phyloP scores from a whole-genome alignment of 83 land plant genomes.

The Picea mariana region DNA sequence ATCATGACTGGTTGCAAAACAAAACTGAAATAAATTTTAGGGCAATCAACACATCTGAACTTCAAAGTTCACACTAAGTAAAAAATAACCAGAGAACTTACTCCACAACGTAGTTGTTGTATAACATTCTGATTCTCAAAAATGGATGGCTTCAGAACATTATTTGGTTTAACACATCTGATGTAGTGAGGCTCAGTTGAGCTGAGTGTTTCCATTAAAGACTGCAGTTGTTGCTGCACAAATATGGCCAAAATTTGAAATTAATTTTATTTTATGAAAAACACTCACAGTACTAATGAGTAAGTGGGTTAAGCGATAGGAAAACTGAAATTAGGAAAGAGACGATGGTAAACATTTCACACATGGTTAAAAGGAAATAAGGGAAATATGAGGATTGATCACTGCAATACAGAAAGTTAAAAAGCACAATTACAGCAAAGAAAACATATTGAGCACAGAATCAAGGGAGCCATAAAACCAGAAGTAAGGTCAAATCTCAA shows the following conservation, averaged over 20 bases:
- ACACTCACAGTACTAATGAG: background rate
- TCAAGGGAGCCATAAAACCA: too few species aligned
- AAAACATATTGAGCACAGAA: too few species aligned
- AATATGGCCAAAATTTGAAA: background rate
- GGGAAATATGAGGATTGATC: too few species aligned
- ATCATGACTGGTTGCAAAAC: conserved; percentile 3
- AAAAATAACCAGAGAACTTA: conserved; percentile 30
- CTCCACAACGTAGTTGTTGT: conserved; percentile 93
- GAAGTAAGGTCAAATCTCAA: too few species aligned
- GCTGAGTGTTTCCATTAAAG: conserved; percentile 84
- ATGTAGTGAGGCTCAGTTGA: conserved; percentile 89
- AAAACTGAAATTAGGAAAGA: background rate
- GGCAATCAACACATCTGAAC: background rate
- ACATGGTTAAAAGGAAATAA: too few species aligned
- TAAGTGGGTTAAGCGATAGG: background rate
- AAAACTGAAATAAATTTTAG: background rate
- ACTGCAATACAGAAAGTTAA: too few species aligned
- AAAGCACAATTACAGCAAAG: too few species aligned
- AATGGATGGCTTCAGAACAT: conserved; percentile 71
- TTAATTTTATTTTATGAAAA: background rate
- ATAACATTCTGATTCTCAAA: conserved; percentile 81
- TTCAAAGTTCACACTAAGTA: background rate
- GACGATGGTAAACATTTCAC: background rate
- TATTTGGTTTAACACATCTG: conserved; percentile 93
- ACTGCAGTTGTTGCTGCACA: conserved; percentile 85